These are phyloP conservation scores for Fragaria vesca DNA, from an alignment of 306 rosid genomes.

Conservation along the genomic window DNA sequence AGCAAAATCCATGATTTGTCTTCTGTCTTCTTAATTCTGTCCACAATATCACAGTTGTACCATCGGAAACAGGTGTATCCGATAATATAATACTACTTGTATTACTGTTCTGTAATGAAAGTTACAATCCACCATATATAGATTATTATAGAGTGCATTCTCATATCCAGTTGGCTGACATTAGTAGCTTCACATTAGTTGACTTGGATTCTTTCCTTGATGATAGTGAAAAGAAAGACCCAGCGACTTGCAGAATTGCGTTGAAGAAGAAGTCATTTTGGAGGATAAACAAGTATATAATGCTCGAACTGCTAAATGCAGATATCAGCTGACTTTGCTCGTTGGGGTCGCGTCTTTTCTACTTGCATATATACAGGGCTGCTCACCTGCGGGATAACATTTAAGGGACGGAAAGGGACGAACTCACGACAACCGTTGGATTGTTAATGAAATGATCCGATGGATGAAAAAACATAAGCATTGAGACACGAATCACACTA, in stretches of 20 bases:
- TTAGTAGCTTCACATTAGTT: neutral
- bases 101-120: neutral
- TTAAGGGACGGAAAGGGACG: no score
- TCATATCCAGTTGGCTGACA: neutral
- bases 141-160: neutral
- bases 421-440: no score
- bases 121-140: neutral
- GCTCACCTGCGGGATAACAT: no score
- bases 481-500: no score
- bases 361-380: neutral
- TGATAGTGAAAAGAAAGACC: neutral
- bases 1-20: slow-evolving; percentile 71
- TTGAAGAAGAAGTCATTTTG: neutral
- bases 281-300: neutral
- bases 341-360: neutral
- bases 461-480: no score
- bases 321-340: neutral
- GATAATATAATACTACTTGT: neutral
- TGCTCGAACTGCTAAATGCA: neutral
- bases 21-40: slow-evolving; percentile 48
- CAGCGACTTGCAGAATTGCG: neutral
- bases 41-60: neutral
- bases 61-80: neutral
- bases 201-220: neutral
- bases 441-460: no score